phyloP scores from a whole-genome alignment of 139 green algal species.

The Chlorella sp. region DNA sequence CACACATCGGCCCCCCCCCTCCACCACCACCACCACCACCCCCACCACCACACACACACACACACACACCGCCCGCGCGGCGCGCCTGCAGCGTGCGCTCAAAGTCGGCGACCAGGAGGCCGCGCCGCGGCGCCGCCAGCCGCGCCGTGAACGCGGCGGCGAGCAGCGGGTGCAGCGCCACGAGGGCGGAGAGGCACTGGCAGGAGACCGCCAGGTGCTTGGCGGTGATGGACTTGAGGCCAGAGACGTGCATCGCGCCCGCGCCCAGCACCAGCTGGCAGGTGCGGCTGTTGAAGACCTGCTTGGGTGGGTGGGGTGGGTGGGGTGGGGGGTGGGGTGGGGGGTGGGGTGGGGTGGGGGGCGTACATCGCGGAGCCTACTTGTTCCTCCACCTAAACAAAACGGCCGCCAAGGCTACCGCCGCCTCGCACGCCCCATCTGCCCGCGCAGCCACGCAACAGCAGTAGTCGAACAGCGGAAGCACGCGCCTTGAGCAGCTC shows the following conservation, averaged over 20 bases:
- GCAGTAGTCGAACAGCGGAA: too few species aligned
- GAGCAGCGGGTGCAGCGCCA: slow-evolving; percentile 59
- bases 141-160: slow-evolving; percentile 47
- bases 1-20: too few species aligned
- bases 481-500: slow-evolving; percentile 87
- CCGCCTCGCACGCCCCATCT: too few species aligned
- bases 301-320: too few species aligned
- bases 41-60: slow-evolving; percentile 1
- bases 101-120: slow-evolving; percentile 80
- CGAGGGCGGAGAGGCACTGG: slow-evolving; percentile 56
- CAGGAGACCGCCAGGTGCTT: slow-evolving; percentile 87
- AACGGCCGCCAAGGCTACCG: too few species aligned
- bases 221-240: slow-evolving; percentile 90
- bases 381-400: too few species aligned
- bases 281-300: slow-evolving; percentile 86
- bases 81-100: slow-evolving; percentile 70
- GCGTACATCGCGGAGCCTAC: too few species aligned
- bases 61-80: not conserved
- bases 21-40: too few species aligned
- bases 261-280: slow-evolving; percentile 92
- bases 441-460: too few species aligned
- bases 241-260: slow-evolving; percentile 88
- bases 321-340: too few species aligned
- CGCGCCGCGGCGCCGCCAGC: slow-evolving; percentile 43
- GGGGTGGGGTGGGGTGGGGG: too few species aligned